Evolutionary conservation across 805 yeast species (phyloP), one percentile per base, ranked within the genome.

Genomic region (Kazachstania viticola): DNA sequence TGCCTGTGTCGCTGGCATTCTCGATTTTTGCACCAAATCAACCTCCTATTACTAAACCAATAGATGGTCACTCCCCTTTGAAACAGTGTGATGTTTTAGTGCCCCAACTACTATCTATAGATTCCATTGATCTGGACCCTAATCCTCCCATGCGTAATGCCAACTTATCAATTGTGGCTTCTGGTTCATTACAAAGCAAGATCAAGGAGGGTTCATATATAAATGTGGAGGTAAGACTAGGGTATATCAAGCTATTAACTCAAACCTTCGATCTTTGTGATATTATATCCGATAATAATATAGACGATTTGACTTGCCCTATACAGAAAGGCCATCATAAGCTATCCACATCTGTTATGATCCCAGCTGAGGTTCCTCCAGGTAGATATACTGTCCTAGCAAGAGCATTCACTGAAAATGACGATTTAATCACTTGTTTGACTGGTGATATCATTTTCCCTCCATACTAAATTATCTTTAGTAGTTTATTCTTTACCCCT

Each of bases 211-310:
- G 98, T 21, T 82, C 97, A 0, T 91, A 87, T 48, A 93, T 91
- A 31, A 95, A 87, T 44, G 88, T 91, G 18, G 93, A 84, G 44
- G 97, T 91, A 14, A 71, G 81, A 42, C 79, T 85, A 49, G 98
- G 97, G 5, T 87, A 80, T 61, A 87, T 91, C 58, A 80, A 80
- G 45, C 67, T 91, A 36, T 61, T 91, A 32, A 79, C 83, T 46
- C 88, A 85, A 54, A 82, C 93, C n/a, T 81, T 78, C 54, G 97
- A 91, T 56, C 64, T 91, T 39, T 91, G 98, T 59, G 95, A 85
- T 42, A 77, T 84, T 52, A 65, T 85, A 37, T 72, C 73, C 32
- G 79, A 85, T 46, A 87, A 85, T 28, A 94, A 81, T 48, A 45
- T 51, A 13, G 47, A 41, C 3, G 58, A 50, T 5, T 60, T 85